Conservation (phyloP, 257 asterid genomes). For the Echites panduratus region DNA sequence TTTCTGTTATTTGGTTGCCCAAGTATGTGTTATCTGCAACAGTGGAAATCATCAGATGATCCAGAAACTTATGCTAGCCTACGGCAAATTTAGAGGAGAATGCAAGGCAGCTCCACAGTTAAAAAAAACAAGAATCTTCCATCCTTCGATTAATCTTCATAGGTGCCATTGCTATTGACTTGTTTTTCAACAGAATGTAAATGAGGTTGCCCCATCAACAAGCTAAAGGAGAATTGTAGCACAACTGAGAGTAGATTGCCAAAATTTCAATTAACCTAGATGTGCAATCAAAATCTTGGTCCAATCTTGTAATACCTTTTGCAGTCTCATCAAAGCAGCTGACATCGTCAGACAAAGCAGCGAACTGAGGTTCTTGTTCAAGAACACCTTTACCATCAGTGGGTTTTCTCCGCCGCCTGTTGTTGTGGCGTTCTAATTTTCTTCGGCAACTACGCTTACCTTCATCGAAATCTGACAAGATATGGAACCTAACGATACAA, state of each 20-base stretch:
- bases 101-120: not conserved
- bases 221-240: not conserved
- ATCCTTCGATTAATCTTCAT: not conserved
- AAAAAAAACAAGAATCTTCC: not conserved
- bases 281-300: not conserved
- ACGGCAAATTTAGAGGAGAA: not conserved
- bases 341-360: slow-evolving; percentile 42
- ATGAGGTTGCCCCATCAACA: not conserved
- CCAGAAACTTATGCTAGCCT: not conserved
- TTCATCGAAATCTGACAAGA: slow-evolving; percentile 79
- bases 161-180: not conserved
- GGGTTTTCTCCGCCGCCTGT: slow-evolving; percentile 75
- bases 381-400: slow-evolving; percentile 44
- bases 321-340: slow-evolving; percentile 55
- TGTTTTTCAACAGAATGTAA: not conserved
- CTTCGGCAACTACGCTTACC: slow-evolving; percentile 90
- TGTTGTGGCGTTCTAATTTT: slow-evolving; percentile 85
- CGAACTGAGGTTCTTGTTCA: slow-evolving; percentile 45
- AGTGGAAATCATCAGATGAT: not conserved
- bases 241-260: not conserved
- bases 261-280: not conserved
- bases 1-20: slow-evolving; percentile 44
- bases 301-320: slow-evolving; percentile 41
- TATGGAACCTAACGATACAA: slow-evolving; percentile 63
- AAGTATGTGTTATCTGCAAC: slow-evolving; percentile 37